Base-by-base conservation (phyloP, 371 early-diverging fungal genomes). In the Mortierella sp. region DNA sequence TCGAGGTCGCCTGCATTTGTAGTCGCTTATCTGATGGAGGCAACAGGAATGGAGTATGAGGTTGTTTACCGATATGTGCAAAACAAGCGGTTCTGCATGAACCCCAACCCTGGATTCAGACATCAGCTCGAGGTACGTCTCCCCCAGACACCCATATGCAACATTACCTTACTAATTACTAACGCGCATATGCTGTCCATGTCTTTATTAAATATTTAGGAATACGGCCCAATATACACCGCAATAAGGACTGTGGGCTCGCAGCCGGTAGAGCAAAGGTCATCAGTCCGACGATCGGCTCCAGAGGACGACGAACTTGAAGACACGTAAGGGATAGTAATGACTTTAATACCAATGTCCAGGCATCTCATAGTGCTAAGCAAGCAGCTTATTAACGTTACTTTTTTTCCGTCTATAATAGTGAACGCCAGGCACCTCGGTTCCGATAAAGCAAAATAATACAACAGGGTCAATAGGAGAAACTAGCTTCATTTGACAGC, bases 1-100 rank as follows among this genome's bases (percentile, higher is more conserved):
- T 93, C 94, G 0, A 88, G 96, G 64, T 92, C 93, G 54, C 95
- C 97, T 4, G 88, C 94, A n/a, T 94, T 97, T 84, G 94, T 95
- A 0, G 90, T 96, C 35, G 96, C 96, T 5, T 97, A 95, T 80
- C 76, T 95, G 58, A 97, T 97, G 95, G 93, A 93, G 67, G 85
- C 86, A 0, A 89, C 90, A 68, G 80, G 87, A 3, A 73, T 92
- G 77, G 89, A 89, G 51, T 95, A 92, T 61, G 78, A 86, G n/a
- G 86, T 89, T 30, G 94, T 96, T 0, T 94, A 92, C 68, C 87
- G 90, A 40, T 94, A 87, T 86, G 96, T 97, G 16, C 96, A 96
- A 79, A 93, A 91, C 68, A 88, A 88, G 63, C 76, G 97, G 52
- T 92, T 95, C 68, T 97, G 97, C 75, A 94, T 95, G 83, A 94